Evolutionary conservation across 768 basidiomycete species (phyloP).

Genomic region (Leucocoprinus birnbaumii): DNA sequence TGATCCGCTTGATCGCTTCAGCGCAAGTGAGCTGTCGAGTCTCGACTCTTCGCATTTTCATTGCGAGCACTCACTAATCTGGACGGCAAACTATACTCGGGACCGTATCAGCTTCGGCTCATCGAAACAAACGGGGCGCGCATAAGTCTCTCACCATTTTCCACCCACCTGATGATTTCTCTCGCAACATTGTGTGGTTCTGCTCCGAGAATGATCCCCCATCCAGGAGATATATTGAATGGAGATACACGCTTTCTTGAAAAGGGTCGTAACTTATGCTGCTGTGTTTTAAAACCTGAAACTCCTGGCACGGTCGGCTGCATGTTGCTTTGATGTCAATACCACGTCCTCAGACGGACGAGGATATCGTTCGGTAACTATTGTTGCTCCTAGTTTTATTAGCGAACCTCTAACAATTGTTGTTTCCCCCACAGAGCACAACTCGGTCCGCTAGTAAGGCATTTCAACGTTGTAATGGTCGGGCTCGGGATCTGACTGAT

Average conservation of each 20-base stretch:
- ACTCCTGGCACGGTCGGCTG: not conserved
- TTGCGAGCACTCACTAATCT: no score
- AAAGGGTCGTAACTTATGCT: not conserved
- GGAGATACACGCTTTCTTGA: not conserved
- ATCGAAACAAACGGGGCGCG: no score
- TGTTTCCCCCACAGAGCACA: not conserved
- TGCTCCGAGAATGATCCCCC: slow-evolving; percentile 4
- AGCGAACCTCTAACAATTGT: not conserved
- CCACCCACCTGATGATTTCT: not conserved
- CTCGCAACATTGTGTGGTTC: not conserved
- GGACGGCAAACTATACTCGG: no score
- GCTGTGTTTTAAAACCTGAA: not conserved
- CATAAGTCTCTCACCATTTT: no score
- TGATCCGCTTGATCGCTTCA: no score
- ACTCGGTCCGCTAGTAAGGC: slow-evolving; percentile 3
- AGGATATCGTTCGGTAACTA: not conserved
- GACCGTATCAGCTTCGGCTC: no score
- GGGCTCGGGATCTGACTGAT: not conserved
- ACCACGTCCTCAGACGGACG: not conserved
- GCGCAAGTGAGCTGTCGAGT: no score
- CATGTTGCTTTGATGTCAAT: not conserved
- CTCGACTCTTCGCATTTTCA: no score
- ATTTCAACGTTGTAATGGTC: not conserved
- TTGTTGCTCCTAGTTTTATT: not conserved
- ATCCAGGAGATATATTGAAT: not conserved